phyloP scores from a whole-genome alignment of 2,329 filamentous ascomycete genomes.

The Fusarium circinatum region DNA sequence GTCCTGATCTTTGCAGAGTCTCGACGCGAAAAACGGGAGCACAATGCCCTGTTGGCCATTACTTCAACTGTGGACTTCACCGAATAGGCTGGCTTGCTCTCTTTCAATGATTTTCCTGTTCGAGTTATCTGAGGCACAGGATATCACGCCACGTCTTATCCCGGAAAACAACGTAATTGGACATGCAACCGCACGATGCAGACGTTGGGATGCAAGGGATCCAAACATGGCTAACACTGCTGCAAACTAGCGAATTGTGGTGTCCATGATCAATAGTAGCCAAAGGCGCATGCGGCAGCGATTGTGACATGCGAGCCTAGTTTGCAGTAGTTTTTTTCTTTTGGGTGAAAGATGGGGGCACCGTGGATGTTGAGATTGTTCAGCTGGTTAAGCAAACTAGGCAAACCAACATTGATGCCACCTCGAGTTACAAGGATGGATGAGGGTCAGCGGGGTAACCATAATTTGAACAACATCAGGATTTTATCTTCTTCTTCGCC shows the following conservation, averaged over 20 bases:
- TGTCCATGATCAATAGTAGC: not conserved
- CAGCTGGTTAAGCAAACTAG: not conserved
- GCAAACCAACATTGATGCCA: not conserved
- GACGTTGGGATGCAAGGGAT: not conserved
- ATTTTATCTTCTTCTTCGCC: not conserved
- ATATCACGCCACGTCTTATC: constrained; percentile 16
- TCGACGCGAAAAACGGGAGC: no score
- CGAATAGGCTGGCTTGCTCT: not conserved
- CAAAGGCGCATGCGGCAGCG: not conserved
- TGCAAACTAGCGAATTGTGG: not conserved
- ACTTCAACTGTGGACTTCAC: not conserved
- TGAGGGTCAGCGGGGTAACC: not conserved
- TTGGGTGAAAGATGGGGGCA: not conserved
- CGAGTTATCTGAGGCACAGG: not conserved
- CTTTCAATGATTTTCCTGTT: not conserved
- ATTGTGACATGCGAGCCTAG: constrained; percentile 3
- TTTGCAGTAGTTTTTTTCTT: not conserved
- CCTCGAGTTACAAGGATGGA: not conserved
- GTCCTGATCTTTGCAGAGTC: not conserved
- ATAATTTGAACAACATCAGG: not conserved
- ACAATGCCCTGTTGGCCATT: not conserved
- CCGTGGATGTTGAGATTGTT: not conserved
- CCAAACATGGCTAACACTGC: not conserved
- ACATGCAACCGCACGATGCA: not conserved
- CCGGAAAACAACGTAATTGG: not conserved